Percentiles rank a stretch among this genome's conserved stretches.
These are phyloP conservation scores for Coniella vitis DNA, from an alignment of 2,329 filamentous ascomycete genomes.

Conservation along the genomic window DNA sequence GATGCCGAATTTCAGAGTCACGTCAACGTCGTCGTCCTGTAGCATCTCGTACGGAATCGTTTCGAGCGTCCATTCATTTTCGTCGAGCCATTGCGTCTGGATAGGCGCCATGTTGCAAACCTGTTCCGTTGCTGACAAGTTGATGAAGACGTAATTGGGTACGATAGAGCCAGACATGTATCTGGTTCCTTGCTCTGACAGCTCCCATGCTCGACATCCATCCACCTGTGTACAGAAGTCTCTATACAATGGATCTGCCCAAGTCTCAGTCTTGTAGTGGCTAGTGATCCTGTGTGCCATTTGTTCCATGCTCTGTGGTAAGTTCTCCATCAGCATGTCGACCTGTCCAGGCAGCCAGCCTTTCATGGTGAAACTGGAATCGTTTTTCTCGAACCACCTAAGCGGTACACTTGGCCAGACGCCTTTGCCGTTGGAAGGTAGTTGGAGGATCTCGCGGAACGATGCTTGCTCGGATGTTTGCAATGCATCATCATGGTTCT, in stretches of 20 bases:
- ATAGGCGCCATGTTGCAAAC: constrained; percentile 22
- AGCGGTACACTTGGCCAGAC: constrained; percentile 8
- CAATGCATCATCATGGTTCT: not conserved
- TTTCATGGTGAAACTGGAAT: constrained; percentile 33
- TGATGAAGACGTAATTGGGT: constrained; percentile 34
- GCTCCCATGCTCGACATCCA: constrained; percentile 40
- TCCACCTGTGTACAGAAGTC: constrained; percentile 28
- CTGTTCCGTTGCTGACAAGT: constrained; percentile 24
- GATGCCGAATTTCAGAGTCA: constrained; percentile 17
- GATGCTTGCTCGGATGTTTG: not conserved
- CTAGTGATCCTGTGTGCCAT: constrained; percentile 24
- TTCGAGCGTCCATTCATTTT: constrained; percentile 33
- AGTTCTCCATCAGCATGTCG: constrained; percentile 28
- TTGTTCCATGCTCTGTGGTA: constrained; percentile 26
- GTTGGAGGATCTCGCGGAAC: not conserved
- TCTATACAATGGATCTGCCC: constrained; percentile 23
- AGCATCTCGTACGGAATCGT: constrained; percentile 36
- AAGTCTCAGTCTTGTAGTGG: constrained; percentile 18
- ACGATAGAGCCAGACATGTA: constrained; percentile 27
- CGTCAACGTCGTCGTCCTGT: constrained; percentile 25
- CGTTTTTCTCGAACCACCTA: constrained; percentile 29
- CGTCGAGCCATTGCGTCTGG: constrained; percentile 30
- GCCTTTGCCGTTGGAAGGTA: constrained; percentile 4
- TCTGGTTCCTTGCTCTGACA: constrained; percentile 28
- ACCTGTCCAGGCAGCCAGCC: constrained; percentile 37